Evolutionary conservation across 2,329 filamentous ascomycete species (phyloP), one percentile per base, ranked within the genome.

Genomic region (Penicillium sp.): DNA sequence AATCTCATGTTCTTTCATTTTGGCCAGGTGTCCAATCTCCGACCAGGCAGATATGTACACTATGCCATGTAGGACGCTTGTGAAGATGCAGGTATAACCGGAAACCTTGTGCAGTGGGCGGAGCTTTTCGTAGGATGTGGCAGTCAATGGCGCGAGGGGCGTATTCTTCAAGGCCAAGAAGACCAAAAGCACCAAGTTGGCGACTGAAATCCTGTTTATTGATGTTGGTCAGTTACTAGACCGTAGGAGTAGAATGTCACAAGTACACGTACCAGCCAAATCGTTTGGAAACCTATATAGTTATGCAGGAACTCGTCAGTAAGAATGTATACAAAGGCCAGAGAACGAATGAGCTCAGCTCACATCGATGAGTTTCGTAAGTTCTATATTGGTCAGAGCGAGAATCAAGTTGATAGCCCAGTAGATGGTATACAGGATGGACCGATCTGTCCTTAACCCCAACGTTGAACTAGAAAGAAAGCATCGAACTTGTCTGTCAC

Each of bases 31-130:
- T 2, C 46, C 29, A 5, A 12, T 43, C 22, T 46, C 4, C 10
- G 34, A 31, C 39, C 52, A 54, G 32, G 41, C 50, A 45, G 29
- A 12, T 29, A 46, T 10, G 28, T 46, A 46, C 15, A 46, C 45
- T 24, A 26, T 33, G 13, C 37, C 44, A 44, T 48, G 50, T 8
- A 50, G 6, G 4, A 43, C 10, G 13, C 44, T 49, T 21, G 47
- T 43, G 34, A 51, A 42, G 6, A 57, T 57, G 22, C 54, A 57
- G 4, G 54, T 57, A 13, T 55, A 57, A 19, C 54, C 54, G 19
- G 54, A 50, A 10, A 51, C 53, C 28, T 55, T 57, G 43, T 57
- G 54, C 21, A 57, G 40, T 4, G 53, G 53, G n/a, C 54, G 54
- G n/a, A 57, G 50, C 31, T 53, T 57, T 31, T 57, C 54, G 22